A percentile compares a stretch with the other conserved stretches of the same genome.
Evolutionary conservation across 257 asterid species (phyloP).

Genomic region (Solanum bulbocastanum): DNA sequence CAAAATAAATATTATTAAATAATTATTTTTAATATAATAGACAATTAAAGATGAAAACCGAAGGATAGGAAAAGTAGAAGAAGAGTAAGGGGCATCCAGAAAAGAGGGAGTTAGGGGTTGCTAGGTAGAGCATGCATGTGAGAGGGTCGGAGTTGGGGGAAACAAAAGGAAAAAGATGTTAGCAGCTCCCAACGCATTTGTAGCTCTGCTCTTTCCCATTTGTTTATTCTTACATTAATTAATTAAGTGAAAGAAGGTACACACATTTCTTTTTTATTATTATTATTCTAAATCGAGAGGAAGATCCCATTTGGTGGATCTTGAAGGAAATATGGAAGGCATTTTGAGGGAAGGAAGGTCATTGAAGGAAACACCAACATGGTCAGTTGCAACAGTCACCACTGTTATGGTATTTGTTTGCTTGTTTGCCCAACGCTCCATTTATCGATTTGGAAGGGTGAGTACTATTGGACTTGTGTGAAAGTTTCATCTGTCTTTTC

Average conservation of each 20-base stretch:
- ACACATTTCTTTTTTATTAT: not conserved
- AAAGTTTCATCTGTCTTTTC: not conserved
- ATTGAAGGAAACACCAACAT: constrained; percentile 81
- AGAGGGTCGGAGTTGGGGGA: constrained; percentile 8
- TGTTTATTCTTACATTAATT: not conserved
- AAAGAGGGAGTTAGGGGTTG: not conserved
- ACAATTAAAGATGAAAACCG: too few species aligned
- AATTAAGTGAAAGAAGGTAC: not conserved
- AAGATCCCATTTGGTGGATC: constrained; percentile 6
- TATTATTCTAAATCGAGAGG: not conserved
- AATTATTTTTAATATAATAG: too few species aligned
- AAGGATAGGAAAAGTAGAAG: not conserved
- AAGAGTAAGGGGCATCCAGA: not conserved
- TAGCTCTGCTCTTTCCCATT: not conserved
- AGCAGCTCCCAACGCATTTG: not conserved
- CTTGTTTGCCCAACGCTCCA: constrained; percentile 67
- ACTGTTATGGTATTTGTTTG: constrained; percentile 86
- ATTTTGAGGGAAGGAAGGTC: constrained; percentile 67
- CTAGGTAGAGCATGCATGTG: constrained; percentile 14
- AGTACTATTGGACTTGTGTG: not conserved
- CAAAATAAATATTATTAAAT: too few species aligned
- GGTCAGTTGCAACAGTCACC: constrained; percentile 93
- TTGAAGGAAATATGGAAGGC: constrained; percentile 25
- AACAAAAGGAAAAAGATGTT: not conserved
- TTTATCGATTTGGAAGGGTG: constrained; percentile 82